Evolutionary conservation across 352 stramenopile species (phyloP).

Genomic region (Globisporangium cederbergense): DNA sequence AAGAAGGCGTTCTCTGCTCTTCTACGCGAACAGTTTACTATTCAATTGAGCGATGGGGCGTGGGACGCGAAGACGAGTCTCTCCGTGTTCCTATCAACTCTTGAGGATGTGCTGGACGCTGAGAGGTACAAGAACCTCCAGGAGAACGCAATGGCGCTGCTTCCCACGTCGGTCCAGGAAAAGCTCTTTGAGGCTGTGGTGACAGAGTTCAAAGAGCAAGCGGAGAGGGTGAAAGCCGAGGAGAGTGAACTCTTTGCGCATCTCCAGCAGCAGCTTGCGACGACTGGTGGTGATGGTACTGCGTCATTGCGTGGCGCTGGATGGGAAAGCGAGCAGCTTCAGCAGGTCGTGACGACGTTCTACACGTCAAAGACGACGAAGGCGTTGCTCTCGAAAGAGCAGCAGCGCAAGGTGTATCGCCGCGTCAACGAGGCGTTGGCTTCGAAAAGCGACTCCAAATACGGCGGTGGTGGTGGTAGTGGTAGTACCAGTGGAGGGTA

Average conservation of each 20-base stretch:
- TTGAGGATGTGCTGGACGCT: constrained; percentile 37
- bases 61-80: constrained; percentile 52
- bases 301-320: constrained; percentile 9
- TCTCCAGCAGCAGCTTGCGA: constrained; percentile 27
- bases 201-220: constrained; percentile 27
- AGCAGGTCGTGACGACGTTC: constrained; percentile 13
- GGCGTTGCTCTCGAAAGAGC: constrained; percentile 24
- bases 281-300: constrained; percentile 1
- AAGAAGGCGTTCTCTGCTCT: constrained; percentile 50
- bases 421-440: constrained; percentile 18
- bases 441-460: constrained; percentile 17
- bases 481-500: constrained; percentile 16
- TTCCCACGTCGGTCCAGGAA: constrained; percentile 46
- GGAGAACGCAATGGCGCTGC: constrained; percentile 30
- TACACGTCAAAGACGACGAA: constrained; percentile 18
- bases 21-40: constrained; percentile 39
- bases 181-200: constrained; percentile 52
- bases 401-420: constrained; percentile 23
- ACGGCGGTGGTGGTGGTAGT: constrained; percentile 16
- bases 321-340: constrained; percentile 10
- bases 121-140: constrained; percentile 32
- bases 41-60: constrained; percentile 23
- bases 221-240: constrained; percentile 14
- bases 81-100: constrained; percentile 47
- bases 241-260: constrained; percentile 30